These are phyloP conservation scores for Syzygium syzygioides DNA, from an alignment of 441 rosid species.

Conservation along the genomic window DNA sequence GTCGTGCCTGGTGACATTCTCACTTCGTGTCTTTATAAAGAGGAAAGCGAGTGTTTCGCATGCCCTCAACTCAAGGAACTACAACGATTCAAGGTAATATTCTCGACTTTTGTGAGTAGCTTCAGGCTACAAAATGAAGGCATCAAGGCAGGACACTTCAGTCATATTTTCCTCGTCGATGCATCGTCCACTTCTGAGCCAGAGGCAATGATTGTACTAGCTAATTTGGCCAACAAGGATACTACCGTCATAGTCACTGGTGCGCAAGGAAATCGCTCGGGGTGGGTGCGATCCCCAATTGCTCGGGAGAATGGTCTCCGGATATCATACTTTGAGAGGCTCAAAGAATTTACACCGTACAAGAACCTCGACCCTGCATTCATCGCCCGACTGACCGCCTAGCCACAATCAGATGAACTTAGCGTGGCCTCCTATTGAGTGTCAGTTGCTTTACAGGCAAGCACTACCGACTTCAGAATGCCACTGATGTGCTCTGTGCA, in stretches of 20 bases:
- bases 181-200: conserved; percentile 36
- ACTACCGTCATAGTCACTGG: conserved; percentile 33
- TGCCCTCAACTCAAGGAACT: conserved; percentile 26
- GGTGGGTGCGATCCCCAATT: conserved; percentile 28
- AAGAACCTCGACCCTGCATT: not conserved
- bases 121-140: conserved; percentile 27
- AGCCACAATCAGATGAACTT: not conserved
- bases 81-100: conserved; percentile 18
- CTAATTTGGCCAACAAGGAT: conserved; percentile 21
- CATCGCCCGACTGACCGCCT: not conserved
- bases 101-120: conserved; percentile 32
- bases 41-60: conserved; percentile 22
- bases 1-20: conserved; percentile 29
- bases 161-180: conserved; percentile 34
- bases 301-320: conserved; percentile 24
- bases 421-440: not conserved
- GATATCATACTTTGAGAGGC: conserved; percentile 39
- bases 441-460: not conserved
- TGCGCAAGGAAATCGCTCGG: not conserved
- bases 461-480: not conserved
- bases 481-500: not conserved
- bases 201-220: conserved; percentile 28
- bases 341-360: conserved; percentile 1
- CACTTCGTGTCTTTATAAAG: conserved; percentile 7
- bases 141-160: conserved; percentile 30